Percentiles rank a stretch among this genome's conserved stretches.
Evolutionary conservation across 805 yeast species (phyloP).

Genomic region (Alloascoidea hylecoeti): DNA sequence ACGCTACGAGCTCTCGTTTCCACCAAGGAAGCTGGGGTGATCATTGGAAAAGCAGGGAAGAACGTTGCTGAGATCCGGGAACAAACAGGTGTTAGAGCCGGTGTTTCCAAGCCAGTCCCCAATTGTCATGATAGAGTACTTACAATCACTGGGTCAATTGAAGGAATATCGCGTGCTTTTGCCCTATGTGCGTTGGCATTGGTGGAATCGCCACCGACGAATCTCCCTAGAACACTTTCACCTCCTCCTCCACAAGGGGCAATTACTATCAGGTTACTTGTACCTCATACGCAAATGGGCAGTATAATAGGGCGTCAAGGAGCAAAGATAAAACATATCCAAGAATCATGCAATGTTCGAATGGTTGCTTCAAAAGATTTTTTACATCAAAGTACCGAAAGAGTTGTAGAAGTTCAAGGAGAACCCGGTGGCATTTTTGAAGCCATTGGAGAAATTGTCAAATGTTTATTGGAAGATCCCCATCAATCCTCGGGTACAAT

Average conservation of each 20-base stretch:
- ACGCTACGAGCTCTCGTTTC: slow-evolving; percentile 49
- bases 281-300: slow-evolving; percentile 82
- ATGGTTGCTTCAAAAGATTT: slow-evolving; percentile 83
- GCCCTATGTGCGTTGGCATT: slow-evolving; percentile 57
- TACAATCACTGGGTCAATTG: slow-evolving; percentile 63
- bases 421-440: slow-evolving; percentile 44
- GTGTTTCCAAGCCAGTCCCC: slow-evolving; percentile 65
- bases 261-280: slow-evolving; percentile 49
- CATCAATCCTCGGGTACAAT: slow-evolving; percentile 50
- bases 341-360: slow-evolving; percentile 51
- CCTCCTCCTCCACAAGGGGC: slow-evolving; percentile 36
- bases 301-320: slow-evolving; percentile 82
- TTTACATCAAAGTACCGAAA: slow-evolving; percentile 69
- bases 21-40: slow-evolving; percentile 79
- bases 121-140: slow-evolving; percentile 77
- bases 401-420: slow-evolving; percentile 83
- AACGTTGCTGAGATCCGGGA: slow-evolving; percentile 67
- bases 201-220: slow-evolving; percentile 34
- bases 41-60: slow-evolving; percentile 76
- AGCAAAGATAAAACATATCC: slow-evolving; percentile 62
- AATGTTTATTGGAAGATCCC: slow-evolving; percentile 63
- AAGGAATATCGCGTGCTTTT: slow-evolving; percentile 54
- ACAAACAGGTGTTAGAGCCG: slow-evolving; percentile 69
- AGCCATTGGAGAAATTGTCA: slow-evolving; percentile 43
- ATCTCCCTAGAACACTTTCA: slow-evolving; percentile 44